Conservation (phyloP, 2,329 filamentous ascomycete genomes). For the Fusarium denticulatum region DNA sequence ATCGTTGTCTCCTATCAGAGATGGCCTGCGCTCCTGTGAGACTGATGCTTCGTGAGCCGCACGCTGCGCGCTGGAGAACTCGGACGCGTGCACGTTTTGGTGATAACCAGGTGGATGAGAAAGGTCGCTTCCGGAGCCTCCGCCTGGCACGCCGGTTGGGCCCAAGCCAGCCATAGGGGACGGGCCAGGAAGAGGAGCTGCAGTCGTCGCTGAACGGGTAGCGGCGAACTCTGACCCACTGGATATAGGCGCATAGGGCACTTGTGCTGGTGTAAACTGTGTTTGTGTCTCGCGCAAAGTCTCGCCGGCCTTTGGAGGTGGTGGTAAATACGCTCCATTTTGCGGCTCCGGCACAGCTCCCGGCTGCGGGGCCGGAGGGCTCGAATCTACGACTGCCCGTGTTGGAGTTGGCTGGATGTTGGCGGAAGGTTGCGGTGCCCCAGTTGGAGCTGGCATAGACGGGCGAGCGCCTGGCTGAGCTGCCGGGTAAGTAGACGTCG, state of each 20-base stretch:
- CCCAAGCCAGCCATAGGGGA: constrained; percentile 40
- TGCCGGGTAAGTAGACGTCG: constrained; percentile 45
- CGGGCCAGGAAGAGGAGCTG: constrained; percentile 44
- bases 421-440: constrained; percentile 48
- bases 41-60: constrained; percentile 52
- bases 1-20: constrained; percentile 42
- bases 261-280: constrained; percentile 54
- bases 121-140: constrained; percentile 44
- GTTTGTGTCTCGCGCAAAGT: constrained; percentile 49
- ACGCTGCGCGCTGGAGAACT: constrained; percentile 59
- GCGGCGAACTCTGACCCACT: constrained; percentile 53
- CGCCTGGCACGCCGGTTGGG: constrained; percentile 42
- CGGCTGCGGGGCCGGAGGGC: constrained; percentile 66
- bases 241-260: constrained; percentile 61
- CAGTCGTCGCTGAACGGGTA: constrained; percentile 58
- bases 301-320: constrained; percentile 63
- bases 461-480: constrained; percentile 45
- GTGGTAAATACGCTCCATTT: constrained; percentile 52
- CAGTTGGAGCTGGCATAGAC: constrained; percentile 56
- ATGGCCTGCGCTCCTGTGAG: constrained; percentile 36
- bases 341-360: constrained; percentile 62
- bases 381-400: constrained; percentile 44
- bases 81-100: constrained; percentile 64
- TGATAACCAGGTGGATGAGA: constrained; percentile 66
- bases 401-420: constrained; percentile 57